These are phyloP conservation scores for Neophaeococcomyces aloes DNA, from an alignment of 2,329 filamentous ascomycete species.

Conservation along the genomic window DNA sequence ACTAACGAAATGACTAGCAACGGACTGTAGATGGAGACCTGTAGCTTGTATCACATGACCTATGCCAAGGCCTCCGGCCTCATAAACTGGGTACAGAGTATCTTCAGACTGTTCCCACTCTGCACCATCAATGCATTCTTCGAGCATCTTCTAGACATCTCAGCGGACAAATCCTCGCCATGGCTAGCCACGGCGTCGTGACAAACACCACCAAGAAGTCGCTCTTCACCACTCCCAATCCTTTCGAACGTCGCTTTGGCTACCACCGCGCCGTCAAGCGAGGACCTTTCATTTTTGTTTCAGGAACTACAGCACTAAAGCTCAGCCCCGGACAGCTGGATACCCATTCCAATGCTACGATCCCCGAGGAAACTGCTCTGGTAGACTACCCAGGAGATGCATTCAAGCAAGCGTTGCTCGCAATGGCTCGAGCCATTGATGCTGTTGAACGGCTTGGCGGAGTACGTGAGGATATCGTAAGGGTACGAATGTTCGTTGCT, in stretches of 20 bases:
- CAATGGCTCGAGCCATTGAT: slow-evolving; percentile 23
- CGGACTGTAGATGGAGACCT: too few relatives aligned
- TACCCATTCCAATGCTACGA: neutral
- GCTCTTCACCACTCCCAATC: slow-evolving; percentile 27
- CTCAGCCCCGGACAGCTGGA: slow-evolving; percentile 20
- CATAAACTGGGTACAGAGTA: too few relatives aligned
- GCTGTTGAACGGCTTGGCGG: slow-evolving; percentile 28
- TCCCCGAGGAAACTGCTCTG: neutral
- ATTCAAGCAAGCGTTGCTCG: slow-evolving; percentile 24
- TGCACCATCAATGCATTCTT: too few relatives aligned
- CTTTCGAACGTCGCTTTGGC: slow-evolving; percentile 28
- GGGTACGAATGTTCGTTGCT: slow-evolving; percentile 28
- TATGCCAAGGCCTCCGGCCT: too few relatives aligned
- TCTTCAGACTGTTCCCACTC: too few relatives aligned
- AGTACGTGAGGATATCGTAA: slow-evolving; percentile 26
- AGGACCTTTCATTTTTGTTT: slow-evolving; percentile 28
- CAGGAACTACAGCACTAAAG: slow-evolving; percentile 31
- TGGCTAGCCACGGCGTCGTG: neutral
- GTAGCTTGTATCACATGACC: too few relatives aligned
- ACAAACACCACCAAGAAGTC: neutral
- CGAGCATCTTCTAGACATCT: too few relatives aligned
- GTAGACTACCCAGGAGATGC: slow-evolving; percentile 27
- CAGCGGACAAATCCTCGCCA: too few relatives aligned
- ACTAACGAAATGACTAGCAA: too few relatives aligned
- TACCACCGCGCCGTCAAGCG: slow-evolving; percentile 32